Evolutionary conservation across 2,329 filamentous ascomycete genomes (phyloP), one percentile per base, ranked within the genome.

Genomic region (Arthroderma uncinatum): DNA sequence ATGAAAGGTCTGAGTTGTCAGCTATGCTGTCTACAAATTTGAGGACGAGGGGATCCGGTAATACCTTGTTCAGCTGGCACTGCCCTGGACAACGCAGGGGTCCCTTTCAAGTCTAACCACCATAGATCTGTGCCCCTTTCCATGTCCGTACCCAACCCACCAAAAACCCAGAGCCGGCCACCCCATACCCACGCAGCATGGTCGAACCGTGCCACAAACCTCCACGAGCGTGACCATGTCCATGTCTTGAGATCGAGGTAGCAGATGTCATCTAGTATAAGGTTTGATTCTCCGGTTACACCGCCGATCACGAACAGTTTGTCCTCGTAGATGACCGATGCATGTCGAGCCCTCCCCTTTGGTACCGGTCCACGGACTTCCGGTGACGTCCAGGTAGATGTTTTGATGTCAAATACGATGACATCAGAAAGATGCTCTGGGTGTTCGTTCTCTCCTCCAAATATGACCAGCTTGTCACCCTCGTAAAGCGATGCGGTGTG

Each of bases 381-480:
- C 10, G 93, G 93, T 65, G 95, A 90, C 5, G 89, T 94, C 93
- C 93, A 98, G 68, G 94, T 86, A 36, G 92, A 90, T 0, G 89
- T 93, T 69, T 91, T 88, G 58, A 98, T 82, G 69, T 98, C 91
- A 69, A 98, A 95, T 54, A 98, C 85, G 62, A 97, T 94, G 21
- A 98, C 82, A 70, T 98, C 93, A 52, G 91, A 94, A 10, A 98
- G 83, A 69, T 96, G 95, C 58, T 91, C 91, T 63, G 91, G 83
- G 68, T 97, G 93, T 70, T 98, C 93, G 72, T 98, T 98, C 75
- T 98, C 93, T 62, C 93, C 93, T 57, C 93, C 93, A 68, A 96
- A 98, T 1, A 98, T 90, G 1, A 98, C 80, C n/a, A 98, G 78
- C 72, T 97, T 97, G 71, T 92, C 86, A 60, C 89, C 90, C 73